Percentiles rank a stretch among this genome's conserved stretches.
phyloP scores from a whole-genome alignment of 2,329 filamentous ascomycete genomes.

The Aureobasidium melanogenum region DNA sequence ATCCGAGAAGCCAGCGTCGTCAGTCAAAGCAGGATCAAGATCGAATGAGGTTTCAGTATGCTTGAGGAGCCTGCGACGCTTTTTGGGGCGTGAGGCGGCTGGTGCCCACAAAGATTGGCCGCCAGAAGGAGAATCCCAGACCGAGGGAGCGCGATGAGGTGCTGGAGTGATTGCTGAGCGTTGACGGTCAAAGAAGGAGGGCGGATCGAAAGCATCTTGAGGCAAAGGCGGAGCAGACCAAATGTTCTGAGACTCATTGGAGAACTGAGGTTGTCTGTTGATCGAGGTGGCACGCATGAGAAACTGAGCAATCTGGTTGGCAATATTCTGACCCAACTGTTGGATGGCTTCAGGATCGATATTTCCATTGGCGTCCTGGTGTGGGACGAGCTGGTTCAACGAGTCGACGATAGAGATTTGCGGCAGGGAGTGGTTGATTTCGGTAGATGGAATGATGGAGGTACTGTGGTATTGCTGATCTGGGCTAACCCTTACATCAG shows the following conservation, averaged over 20 bases:
- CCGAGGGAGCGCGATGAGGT: conserved; percentile 8
- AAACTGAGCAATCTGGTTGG: conserved; percentile 25
- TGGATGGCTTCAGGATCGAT: conserved; percentile 23
- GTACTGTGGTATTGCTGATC: conserved; percentile 3
- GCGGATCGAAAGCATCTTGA: conserved; percentile 4
- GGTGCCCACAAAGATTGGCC: conserved; percentile 18
- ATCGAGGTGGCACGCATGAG: conserved; percentile 15
- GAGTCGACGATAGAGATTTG: conserved; percentile 6
- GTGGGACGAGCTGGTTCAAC: conserved; percentile 12
- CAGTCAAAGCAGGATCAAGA: neutral
- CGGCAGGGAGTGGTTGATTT: conserved; percentile 1
- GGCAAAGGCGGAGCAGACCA: conserved; percentile 8
- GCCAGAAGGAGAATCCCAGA: conserved; percentile 12
- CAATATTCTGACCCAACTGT: conserved; percentile 26
- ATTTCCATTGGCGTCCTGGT: neutral
- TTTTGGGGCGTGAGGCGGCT: neutral
- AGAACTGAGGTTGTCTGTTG: conserved; percentile 9
- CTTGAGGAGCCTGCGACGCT: conserved; percentile 7
- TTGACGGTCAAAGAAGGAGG: neutral
- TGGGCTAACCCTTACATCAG: neutral
- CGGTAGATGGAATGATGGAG: conserved; percentile 5
- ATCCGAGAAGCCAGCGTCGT: neutral
- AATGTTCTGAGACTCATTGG: neutral
- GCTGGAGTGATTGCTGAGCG: neutral
- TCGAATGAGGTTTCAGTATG: neutral